These are phyloP conservation scores for Cladosporium sphaerospermum DNA, from an alignment of 2,329 filamentous ascomycete genomes.

Conservation along the genomic window DNA sequence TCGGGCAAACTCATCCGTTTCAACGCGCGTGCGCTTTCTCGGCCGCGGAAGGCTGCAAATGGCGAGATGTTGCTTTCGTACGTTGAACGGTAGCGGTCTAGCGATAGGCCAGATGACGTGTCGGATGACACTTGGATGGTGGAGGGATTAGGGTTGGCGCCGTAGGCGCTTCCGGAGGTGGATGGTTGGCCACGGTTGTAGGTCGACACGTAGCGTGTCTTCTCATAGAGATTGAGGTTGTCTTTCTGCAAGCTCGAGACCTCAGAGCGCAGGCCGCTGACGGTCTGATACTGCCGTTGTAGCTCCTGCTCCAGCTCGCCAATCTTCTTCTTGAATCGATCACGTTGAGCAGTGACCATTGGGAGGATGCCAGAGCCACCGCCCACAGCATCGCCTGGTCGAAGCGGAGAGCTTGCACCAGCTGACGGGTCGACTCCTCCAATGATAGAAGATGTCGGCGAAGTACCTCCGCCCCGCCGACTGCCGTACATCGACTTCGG, in stretches of 20 bases:
- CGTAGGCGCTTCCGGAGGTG: constrained; percentile 57
- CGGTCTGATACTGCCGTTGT: constrained; percentile 71
- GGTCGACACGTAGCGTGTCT: constrained; percentile 90
- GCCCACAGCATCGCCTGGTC: constrained; percentile 61
- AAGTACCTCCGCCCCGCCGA: constrained; percentile 65
- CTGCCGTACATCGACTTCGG: constrained; percentile 55
- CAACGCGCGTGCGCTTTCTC: constrained; percentile 84
- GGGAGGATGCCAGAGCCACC: constrained; percentile 84
- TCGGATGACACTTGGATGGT: constrained; percentile 56
- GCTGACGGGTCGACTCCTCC: constrained; percentile 78
- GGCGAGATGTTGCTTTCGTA: constrained; percentile 95
- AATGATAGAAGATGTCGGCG: constrained; percentile 95
- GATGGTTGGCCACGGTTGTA: constrained; percentile 66
- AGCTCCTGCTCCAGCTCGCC: constrained; percentile 83
- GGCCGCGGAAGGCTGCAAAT: constrained; percentile 90
- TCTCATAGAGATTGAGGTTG: constrained; percentile 93
- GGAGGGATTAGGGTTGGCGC: constrained; percentile 65
- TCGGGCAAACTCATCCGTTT: constrained; percentile 91
- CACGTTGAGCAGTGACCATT: constrained; percentile 96
- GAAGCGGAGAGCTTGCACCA: constrained; percentile 43
- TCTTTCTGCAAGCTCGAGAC: constrained; percentile 90
- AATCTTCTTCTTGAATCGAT: constrained; percentile 97
- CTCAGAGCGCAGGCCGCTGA: constrained; percentile 84
- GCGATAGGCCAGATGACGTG: constrained; percentile 32
- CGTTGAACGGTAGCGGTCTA: constrained; percentile 77